Evolutionary conservation across 2,329 filamentous ascomycete genomes (phyloP), one percentile per base, ranked within the genome.

Genomic region (Beauveria australis): DNA sequence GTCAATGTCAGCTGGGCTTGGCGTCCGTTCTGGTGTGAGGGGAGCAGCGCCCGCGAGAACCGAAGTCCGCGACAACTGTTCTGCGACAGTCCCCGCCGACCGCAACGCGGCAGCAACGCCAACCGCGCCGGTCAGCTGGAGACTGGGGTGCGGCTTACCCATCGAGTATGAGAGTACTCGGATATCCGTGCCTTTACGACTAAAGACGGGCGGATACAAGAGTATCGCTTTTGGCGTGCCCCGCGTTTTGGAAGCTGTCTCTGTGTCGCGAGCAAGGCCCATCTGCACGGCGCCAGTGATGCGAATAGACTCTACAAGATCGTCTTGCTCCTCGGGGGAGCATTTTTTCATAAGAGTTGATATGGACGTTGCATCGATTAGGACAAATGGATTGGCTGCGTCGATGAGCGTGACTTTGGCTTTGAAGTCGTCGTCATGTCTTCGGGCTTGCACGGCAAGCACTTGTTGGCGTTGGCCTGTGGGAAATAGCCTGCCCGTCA

Each of bases 401-500:
- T 76, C 74, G 43, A 75, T 68, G 1, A 76, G 63, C 0, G 72
- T 70, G 1, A 67, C 70, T 0, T 62, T 59, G 2, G 74, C 71
- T 2, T 74, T 74, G 14, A 73, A 71, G 12, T 5, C 9, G 24
- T 16, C 24, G 46, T 26, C 22, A 18, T 26, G 5, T 14, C 16
- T 47, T 18, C 22, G 10, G 12, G 19, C 8, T 12, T 12, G 44
- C 7, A 47, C 18, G 10, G 9, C 44, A 26, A 47, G 48, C 3
- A 51, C 67, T 65, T 85, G 77, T 3, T 76, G 66, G 0, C 70
- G 69, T n/a, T 75, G 75, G 0, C 83, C 82, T 0, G 84, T 86
- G 0, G 85, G 85, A 9, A 88, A 74, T 0, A 84, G 67, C 63
- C 76, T 78, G 3, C 80, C 81, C 0, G 84, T 88, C 71, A 83